Evolutionary conservation across 257 asterid genomes (phyloP).

Genomic region (Ligustrum vulgare): DNA sequence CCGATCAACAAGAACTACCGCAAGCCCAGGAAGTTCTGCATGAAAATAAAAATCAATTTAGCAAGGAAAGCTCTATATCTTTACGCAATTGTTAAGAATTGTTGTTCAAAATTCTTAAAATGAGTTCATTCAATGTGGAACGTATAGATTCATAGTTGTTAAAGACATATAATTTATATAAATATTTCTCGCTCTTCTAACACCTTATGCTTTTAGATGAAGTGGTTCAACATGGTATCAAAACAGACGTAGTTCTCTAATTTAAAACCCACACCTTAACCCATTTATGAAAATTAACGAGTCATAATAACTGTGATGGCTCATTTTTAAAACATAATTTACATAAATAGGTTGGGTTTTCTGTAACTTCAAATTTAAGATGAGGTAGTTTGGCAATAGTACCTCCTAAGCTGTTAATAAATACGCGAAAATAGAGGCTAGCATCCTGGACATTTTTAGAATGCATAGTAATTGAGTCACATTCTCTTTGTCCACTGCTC

Average conservation of each 20-base stretch:
- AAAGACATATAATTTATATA: too few relatives aligned
- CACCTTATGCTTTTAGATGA: not conserved
- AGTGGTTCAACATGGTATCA: not conserved
- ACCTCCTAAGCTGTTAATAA: constrained; percentile 33
- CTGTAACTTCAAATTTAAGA: not conserved
- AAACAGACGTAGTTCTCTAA: not conserved
- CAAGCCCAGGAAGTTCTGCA: constrained; percentile 39
- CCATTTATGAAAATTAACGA: too few relatives aligned
- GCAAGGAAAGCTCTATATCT: not conserved
- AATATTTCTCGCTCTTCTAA: not conserved
- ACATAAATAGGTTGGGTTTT: not conserved
- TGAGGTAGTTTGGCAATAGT: not conserved
- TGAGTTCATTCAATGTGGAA: not conserved
- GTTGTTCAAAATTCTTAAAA: not conserved
- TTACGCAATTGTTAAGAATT: not conserved
- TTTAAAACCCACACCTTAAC: not conserved
- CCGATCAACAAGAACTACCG: constrained; percentile 32
- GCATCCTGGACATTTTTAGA: not conserved
- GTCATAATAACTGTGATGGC: not conserved
- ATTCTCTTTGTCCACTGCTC: constrained; percentile 25
- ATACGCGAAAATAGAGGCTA: constrained; percentile 22
- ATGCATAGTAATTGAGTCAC: constrained; percentile 6
- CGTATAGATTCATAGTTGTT: too few relatives aligned
- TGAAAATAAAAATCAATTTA: not conserved
- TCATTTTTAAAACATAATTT: too few relatives aligned